A percentile compares a stretch with the other conserved stretches of the same genome.
Evolutionary conservation across 352 stramenopile genomes (phyloP).

Genomic region (Poterioochromonas sp.): DNA sequence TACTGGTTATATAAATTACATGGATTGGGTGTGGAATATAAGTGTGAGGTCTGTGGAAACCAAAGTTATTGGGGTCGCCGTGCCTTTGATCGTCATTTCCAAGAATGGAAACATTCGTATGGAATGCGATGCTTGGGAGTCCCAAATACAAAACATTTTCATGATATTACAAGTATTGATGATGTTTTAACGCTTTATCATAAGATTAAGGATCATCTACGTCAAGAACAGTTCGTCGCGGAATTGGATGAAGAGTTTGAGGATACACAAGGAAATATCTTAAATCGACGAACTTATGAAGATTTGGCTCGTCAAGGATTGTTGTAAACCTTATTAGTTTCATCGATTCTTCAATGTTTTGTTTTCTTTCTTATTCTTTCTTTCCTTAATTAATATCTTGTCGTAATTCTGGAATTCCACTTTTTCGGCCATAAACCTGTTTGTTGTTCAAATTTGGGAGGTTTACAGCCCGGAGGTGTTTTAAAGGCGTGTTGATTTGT

Average conservation of each 20-base stretch:
- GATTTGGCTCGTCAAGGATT: conserved; percentile 92
- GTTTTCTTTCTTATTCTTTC: too few relatives aligned
- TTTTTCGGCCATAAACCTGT: too few relatives aligned
- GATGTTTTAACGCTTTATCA: conserved; percentile 87
- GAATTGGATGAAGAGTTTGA: conserved; percentile 95
- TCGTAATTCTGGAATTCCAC: too few relatives aligned
- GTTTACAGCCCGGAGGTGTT: too few relatives aligned
- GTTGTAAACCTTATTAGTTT: conserved; percentile 70
- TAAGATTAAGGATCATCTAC: conserved; percentile 84
- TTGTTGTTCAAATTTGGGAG: too few relatives aligned
- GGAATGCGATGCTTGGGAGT: conserved; percentile 97
- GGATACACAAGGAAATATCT: conserved; percentile 95
- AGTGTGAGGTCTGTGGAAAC: conserved; percentile 98
- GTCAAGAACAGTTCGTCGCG: conserved; percentile 81
- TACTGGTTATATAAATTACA: conserved; percentile 99
- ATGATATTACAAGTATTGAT: conserved; percentile 96
- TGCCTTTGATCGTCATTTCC: conserved; percentile 94
- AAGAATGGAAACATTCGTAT: conserved; percentile 92
- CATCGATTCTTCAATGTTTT: too few relatives aligned
- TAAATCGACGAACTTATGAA: conserved; percentile 93
- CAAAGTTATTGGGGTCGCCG: conserved; percentile 91
- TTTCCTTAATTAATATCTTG: too few relatives aligned
- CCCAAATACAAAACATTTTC: conserved; percentile 99
- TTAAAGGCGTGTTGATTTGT: too few relatives aligned
- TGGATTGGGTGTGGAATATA: conserved; percentile 93